phyloP scores from a whole-genome alignment of 2,329 filamentous ascomycete species.

The Phialocephala subalpina region DNA sequence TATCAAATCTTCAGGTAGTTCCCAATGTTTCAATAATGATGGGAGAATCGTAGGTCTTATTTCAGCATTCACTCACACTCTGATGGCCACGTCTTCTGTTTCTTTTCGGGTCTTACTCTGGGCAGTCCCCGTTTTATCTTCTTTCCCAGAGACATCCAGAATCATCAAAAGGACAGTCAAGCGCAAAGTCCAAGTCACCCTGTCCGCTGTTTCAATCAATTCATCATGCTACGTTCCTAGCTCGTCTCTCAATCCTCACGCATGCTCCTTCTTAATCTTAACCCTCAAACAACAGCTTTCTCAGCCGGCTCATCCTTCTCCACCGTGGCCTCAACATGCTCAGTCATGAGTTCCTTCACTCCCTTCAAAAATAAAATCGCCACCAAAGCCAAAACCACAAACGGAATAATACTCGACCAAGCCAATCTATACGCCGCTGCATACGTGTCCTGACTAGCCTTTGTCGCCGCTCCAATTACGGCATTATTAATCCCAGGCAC shows the following conservation, averaged over 20 bases:
- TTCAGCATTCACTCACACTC: too few species aligned
- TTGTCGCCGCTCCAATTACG: constrained; percentile 48
- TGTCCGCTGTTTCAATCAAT: too few species aligned
- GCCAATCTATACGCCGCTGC: constrained; percentile 57
- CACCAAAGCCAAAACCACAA: constrained; percentile 57
- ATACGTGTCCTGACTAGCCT: constrained; percentile 54
- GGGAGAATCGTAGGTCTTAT: too few species aligned
- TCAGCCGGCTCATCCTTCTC: constrained; percentile 44
- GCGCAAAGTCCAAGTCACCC: too few species aligned
- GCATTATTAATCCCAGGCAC: constrained; percentile 48
- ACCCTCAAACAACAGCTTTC: constrained; percentile 25
- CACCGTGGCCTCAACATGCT: constrained; percentile 60
- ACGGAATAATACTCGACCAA: constrained; percentile 59
- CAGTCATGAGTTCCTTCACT: constrained; percentile 60
- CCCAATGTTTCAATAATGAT: too few species aligned
- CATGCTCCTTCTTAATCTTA: too few species aligned
- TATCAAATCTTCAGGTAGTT: too few species aligned
- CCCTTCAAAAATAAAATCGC: constrained; percentile 54
- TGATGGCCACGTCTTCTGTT: too few species aligned
- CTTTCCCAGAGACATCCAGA: too few species aligned
- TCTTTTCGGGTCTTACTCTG: too few species aligned
- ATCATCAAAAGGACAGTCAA: neutral
- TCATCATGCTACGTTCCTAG: too few species aligned
- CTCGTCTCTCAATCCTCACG: constrained; percentile 9
- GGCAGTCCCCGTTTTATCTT: too few species aligned